Percentiles rank a stretch among this genome's conserved stretches.
Conservation (phyloP, 257 asterid genomes). For the Solanum medicagineum region DNA sequence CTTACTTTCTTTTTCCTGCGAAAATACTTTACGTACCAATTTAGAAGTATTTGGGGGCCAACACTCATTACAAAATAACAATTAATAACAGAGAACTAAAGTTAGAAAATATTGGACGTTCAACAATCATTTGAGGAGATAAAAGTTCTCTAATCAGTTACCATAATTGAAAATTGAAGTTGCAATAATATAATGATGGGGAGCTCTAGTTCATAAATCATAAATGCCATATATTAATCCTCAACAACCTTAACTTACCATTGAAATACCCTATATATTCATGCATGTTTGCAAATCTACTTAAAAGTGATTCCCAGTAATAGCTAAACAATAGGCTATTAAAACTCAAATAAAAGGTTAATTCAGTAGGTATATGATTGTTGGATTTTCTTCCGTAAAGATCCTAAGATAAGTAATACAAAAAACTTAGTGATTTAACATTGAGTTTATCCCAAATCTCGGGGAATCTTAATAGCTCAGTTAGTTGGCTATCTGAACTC, state of each 20-base stretch:
- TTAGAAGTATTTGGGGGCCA: background rate
- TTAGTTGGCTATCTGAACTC: no score
- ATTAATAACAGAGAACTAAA: background rate
- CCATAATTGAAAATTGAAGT: background rate
- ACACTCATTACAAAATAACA: background rate
- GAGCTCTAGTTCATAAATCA: background rate
- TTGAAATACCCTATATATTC: background rate
- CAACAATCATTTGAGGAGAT: background rate
- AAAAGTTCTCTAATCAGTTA: background rate
- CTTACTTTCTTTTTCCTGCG: no score
- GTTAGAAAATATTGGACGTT: background rate
- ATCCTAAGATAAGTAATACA: no score
- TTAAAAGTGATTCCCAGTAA: background rate
- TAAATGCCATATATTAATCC: background rate
- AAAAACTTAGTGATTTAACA: no score
- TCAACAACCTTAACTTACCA: background rate
- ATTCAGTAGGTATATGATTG: no score
- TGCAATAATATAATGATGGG: background rate
- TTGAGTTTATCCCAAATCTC: no score
- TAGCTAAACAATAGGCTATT: background rate
- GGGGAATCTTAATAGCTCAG: no score
- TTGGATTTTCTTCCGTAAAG: no score
- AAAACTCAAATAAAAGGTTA: no score
- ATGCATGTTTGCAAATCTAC: background rate
- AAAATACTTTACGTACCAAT: background rate